Evolutionary conservation across 2,329 filamentous ascomycete species (phyloP).

Genomic region (Camptophora hylomeconis): DNA sequence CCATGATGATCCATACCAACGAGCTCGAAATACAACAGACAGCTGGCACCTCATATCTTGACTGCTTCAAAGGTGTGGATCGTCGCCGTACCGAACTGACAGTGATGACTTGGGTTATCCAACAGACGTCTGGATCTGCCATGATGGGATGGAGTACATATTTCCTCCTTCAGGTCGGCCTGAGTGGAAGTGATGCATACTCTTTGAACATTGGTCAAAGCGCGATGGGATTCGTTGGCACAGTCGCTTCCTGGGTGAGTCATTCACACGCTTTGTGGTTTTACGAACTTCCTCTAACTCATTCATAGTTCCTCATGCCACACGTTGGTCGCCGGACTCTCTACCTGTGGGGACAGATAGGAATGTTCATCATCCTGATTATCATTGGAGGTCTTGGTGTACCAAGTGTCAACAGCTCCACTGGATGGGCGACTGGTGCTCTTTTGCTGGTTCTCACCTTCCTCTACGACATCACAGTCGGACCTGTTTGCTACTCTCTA

Average conservation of each 20-base stretch:
- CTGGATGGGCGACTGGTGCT: constrained; percentile 28
- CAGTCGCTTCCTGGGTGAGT: constrained; percentile 38
- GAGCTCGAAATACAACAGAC: constrained; percentile 18
- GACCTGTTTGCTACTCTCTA: constrained; percentile 40
- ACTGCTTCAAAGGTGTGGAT: constrained; percentile 23
- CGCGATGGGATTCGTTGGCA: constrained; percentile 44
- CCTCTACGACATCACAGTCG: constrained; percentile 42
- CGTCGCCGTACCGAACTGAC: constrained; percentile 31
- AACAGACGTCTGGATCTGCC: constrained; percentile 52
- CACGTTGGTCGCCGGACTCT: constrained; percentile 16
- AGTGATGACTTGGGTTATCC: constrained; percentile 29
- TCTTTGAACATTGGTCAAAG: constrained; percentile 44
- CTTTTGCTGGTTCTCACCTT: constrained; percentile 43
- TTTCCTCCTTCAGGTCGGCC: constrained; percentile 41
- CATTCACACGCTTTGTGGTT: too few relatives aligned
- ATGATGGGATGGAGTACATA: constrained; percentile 53
- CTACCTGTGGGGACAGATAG: constrained; percentile 41
- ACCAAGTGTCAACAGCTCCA: constrained; percentile 14
- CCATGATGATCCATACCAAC: constrained; percentile 19
- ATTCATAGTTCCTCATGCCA: constrained; percentile 25
- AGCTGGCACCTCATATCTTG: constrained; percentile 19
- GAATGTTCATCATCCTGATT: constrained; percentile 28
- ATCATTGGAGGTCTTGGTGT: constrained; percentile 21
- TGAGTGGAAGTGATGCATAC: constrained; percentile 23
- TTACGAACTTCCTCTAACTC: too few relatives aligned